phyloP scores from a whole-genome alignment of 2,329 filamentous ascomycete genomes.

The Cladosporium halotolerans region DNA sequence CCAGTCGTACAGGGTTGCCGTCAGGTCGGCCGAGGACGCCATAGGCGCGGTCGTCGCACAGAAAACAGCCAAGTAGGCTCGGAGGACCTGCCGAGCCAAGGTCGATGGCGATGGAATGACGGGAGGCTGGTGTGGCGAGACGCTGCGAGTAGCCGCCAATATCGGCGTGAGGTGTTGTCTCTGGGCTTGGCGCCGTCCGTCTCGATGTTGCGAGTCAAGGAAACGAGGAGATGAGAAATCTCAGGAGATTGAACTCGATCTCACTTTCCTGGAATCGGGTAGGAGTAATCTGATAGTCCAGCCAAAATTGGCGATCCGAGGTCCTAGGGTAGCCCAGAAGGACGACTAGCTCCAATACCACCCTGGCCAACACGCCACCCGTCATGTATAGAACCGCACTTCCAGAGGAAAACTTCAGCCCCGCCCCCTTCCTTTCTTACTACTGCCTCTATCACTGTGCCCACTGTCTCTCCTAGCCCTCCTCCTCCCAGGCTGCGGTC shows the following conservation, averaged over 20 bases:
- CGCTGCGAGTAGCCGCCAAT: slow-evolving; percentile 2
- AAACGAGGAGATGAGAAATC: neutral
- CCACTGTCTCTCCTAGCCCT: slow-evolving; percentile 28
- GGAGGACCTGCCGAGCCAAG: slow-evolving; percentile 7
- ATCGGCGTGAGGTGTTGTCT: neutral
- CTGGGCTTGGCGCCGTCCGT: neutral
- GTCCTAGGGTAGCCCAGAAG: no score
- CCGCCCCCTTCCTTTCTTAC: slow-evolving; percentile 20
- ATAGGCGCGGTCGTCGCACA: neutral
- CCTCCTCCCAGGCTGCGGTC: slow-evolving; percentile 25
- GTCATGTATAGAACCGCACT: neutral
- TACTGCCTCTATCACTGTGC: slow-evolving; percentile 19
- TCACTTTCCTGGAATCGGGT: neutral
- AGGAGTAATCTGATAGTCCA: neutral
- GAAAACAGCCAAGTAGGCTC: neutral
- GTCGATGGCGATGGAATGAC: neutral
- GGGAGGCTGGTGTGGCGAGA: neutral
- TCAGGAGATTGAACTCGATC: neutral
- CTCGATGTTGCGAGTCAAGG: neutral
- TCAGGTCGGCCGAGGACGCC: slow-evolving; percentile 1
- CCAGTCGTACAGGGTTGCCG: neutral
- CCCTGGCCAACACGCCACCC: neutral
- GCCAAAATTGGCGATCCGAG: no score
- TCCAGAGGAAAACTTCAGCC: neutral
- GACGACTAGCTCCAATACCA: no score